A percentile compares a stretch with the other conserved stretches of the same genome.
Conservation (phyloP, 768 basidiomycete genomes). For the Russula ochroleuca region DNA sequence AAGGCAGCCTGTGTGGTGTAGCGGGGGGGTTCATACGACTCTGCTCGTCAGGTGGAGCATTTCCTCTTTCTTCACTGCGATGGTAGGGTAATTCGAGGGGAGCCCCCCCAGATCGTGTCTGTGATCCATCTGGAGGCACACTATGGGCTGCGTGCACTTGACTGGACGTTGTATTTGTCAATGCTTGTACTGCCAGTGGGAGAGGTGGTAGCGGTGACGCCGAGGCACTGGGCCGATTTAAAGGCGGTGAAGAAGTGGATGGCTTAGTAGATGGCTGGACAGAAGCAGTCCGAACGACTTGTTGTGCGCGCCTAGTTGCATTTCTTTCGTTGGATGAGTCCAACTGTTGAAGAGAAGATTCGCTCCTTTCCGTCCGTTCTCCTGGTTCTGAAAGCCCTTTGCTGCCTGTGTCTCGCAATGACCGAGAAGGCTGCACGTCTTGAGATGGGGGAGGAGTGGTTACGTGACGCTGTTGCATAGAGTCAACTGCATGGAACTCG, state of each 20-base stretch:
- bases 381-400: no score
- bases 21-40: neutral
- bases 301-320: neutral
- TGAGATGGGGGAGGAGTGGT: no score
- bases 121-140: neutral
- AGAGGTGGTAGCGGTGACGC: neutral
- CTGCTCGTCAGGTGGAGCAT: neutral
- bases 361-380: no score
- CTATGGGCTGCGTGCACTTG: no score
- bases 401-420: no score
- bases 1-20: neutral
- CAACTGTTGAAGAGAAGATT: no score
- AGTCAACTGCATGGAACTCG: no score
- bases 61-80: no score
- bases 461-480: no score
- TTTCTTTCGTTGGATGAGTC: no score
- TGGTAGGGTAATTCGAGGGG: neutral
- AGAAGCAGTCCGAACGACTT: neutral
- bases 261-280: neutral
- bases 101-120: no score
- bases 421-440: no score
- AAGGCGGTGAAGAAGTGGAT: neutral
- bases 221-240: neutral
- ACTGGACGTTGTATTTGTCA: neutral
- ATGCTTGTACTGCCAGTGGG: neutral